Evolutionary conservation across 495 filamentous ascomycete species (phyloP), one percentile per base, ranked within the genome.

Genomic region (Barbatosphaeria neglecta): DNA sequence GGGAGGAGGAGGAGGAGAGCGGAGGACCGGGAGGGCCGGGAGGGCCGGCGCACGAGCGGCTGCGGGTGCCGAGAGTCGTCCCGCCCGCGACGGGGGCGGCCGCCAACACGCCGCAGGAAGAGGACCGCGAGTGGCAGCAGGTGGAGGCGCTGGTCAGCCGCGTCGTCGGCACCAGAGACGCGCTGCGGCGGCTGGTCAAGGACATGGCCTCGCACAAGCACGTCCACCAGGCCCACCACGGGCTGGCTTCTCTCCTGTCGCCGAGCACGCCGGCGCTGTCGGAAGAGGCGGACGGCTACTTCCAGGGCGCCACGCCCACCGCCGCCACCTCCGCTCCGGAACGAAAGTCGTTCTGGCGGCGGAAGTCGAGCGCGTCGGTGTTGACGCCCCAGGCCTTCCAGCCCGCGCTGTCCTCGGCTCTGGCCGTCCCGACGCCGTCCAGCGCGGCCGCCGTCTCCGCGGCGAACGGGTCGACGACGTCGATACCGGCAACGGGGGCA

Each of bases 121-220:
- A 94, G 56, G 86, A 95, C 45, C 66, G 73, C 38, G 86, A 94
- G 54, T 98, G 93, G 92, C 71, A 74, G 22, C 81, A 80, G 43
- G 83, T 95, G 10, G 89, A 96, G 63, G 66, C 76, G 8, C 67
- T 97, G 11, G 82, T 96, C 35, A 84, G 84, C 52, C 73, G 84
- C 45, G 78, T 98, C 8, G 80, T 84, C n/a, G 87, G 86, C 8
- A 89, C 86, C 35, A 73, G 90, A 53, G 92, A 98, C 69, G 85
- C 86, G 6, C 79, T 96, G 20, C 79, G 87, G 31, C 77, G 84
- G 10, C 68, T 98, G 41, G 88, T 89, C 25, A 84, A 83, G 61
- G 82, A 92, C 58, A 83, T 87, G 44, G 84, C 85, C 52, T 76
- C 80, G 13, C 83, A 86, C 55, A 74, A 72, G 48, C 59, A 58